Evolutionary conservation across 208 protist genomes (phyloP).

Genomic region (Lotmaria passim): DNA sequence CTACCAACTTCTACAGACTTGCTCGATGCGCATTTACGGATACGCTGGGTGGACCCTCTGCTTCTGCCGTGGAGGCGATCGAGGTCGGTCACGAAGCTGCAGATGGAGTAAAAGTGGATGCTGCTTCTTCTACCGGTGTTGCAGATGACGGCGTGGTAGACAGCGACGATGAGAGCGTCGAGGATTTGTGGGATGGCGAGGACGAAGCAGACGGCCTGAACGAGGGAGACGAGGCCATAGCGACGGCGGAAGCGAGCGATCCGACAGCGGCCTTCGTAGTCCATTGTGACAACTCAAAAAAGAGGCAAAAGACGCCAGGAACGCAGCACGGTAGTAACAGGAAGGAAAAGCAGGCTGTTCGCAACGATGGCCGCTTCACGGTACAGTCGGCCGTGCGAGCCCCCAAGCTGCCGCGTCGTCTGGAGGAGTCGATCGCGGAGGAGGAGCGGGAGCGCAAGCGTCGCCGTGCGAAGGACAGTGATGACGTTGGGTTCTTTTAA

Average conservation of each 20-base stretch:
- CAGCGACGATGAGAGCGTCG: slow-evolving; percentile 21
- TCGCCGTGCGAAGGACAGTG: slow-evolving; percentile 25
- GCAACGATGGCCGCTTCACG: slow-evolving; percentile 49
- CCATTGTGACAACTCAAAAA: no score
- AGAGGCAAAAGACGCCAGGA: not conserved
- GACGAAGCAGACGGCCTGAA: no score
- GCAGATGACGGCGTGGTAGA: slow-evolving; percentile 21
- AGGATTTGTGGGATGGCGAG: slow-evolving; percentile 27
- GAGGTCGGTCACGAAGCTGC: not conserved
- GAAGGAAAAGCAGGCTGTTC: not conserved
- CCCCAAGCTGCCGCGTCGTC: slow-evolving; percentile 61
- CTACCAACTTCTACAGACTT: slow-evolving; percentile 44
- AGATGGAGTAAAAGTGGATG: no score
- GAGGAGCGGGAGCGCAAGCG: slow-evolving; percentile 35
- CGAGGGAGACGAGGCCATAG: slow-evolving; percentile 20
- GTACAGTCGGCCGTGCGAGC: slow-evolving; percentile 54
- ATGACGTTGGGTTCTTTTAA: not conserved
- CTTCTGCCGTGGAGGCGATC: not conserved
- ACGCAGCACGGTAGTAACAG: not conserved
- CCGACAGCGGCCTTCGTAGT: slow-evolving; percentile 32
- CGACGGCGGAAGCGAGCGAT: slow-evolving; percentile 16
- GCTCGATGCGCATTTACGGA: slow-evolving; percentile 50
- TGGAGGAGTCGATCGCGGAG: slow-evolving; percentile 36
- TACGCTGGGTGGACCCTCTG: slow-evolving; percentile 7
- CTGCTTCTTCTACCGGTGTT: no score